A percentile compares a stretch with the other conserved stretches of the same genome.
phyloP scores from a whole-genome alignment of 306 rosid genomes.

The Ochetophila trinervis region DNA sequence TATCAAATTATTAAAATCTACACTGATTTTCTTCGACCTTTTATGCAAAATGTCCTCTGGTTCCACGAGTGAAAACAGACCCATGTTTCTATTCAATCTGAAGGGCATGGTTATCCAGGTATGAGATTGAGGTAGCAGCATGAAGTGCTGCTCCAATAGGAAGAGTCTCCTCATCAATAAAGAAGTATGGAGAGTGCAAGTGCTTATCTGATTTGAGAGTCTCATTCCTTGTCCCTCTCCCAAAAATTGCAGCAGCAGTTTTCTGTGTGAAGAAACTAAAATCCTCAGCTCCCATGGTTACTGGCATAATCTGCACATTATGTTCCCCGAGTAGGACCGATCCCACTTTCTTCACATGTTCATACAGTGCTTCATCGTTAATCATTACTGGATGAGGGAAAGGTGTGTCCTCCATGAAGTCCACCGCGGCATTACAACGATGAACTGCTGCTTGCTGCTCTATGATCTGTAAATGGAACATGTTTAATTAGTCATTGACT shows the following conservation, averaged over 20 bases:
- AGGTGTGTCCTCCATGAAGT: slow-evolving; percentile 44
- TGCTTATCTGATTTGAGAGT: slow-evolving; percentile 23
- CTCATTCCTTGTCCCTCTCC: slow-evolving; percentile 36
- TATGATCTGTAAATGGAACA: slow-evolving; percentile 25
- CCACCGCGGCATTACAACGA: slow-evolving; percentile 36
- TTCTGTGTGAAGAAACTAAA: slow-evolving; percentile 48
- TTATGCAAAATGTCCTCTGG: not conserved
- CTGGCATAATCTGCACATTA: slow-evolving; percentile 37
- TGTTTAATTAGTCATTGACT: not conserved
- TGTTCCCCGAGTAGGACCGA: slow-evolving; percentile 39
- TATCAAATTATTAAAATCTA: not conserved
- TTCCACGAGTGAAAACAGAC: not conserved
- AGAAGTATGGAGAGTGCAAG: slow-evolving; percentile 45
- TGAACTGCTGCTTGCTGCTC: slow-evolving; percentile 40
- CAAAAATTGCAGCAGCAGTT: slow-evolving; percentile 32
- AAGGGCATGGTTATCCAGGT: slow-evolving; percentile 27
- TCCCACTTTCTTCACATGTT: slow-evolving; percentile 41
- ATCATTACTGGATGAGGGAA: slow-evolving; percentile 41
- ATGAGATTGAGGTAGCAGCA: slow-evolving; percentile 48
- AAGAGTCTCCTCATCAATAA: slow-evolving; percentile 47
- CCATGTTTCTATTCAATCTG: not conserved
- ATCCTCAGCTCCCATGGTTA: slow-evolving; percentile 50
- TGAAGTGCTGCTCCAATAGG: slow-evolving; percentile 52
- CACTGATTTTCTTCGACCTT: not conserved
- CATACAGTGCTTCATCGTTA: slow-evolving; percentile 40